A percentile compares a stretch with the other conserved stretches of the same genome.
These are phyloP conservation scores for Terana coerulea DNA, from an alignment of 768 basidiomycete species.

Conservation along the genomic window DNA sequence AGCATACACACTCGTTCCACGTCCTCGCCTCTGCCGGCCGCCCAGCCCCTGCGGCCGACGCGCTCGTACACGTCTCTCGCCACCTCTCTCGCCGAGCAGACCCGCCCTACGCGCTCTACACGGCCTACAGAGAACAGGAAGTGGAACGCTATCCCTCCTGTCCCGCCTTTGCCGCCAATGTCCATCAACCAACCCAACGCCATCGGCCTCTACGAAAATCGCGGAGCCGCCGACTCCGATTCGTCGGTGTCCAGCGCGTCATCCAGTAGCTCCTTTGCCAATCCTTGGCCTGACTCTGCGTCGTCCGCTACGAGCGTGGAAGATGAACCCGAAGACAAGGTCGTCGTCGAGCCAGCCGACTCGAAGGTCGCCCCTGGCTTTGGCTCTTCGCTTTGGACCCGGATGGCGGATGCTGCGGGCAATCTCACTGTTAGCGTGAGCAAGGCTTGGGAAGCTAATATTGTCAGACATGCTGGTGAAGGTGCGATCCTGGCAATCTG, in stretches of 20 bases:
- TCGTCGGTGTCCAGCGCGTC: not conserved
- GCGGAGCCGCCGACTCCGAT: not conserved
- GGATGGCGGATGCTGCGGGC: slow-evolving; percentile 50
- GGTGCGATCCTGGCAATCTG: slow-evolving; percentile 28
- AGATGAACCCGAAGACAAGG: slow-evolving; percentile 7
- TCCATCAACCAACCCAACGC: not conserved
- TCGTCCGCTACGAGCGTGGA: slow-evolving; percentile 10
- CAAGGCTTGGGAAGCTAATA: slow-evolving; percentile 50
- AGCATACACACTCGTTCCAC: not conserved
- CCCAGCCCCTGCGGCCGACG: slow-evolving; percentile 18
- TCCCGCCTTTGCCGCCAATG: not conserved
- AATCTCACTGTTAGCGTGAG: slow-evolving; percentile 53
- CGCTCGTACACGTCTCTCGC: slow-evolving; percentile 18
- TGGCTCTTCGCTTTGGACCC: slow-evolving; percentile 52
- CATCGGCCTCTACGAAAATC: not conserved
- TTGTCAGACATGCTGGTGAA: slow-evolving; percentile 41
- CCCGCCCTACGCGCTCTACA: slow-evolving; percentile 3
- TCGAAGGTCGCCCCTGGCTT: slow-evolving; percentile 25
- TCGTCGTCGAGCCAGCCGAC: not conserved
- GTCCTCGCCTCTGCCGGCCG: slow-evolving; percentile 6
- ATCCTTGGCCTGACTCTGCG: not conserved
- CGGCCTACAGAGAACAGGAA: no score
- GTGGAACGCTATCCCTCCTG: not conserved
- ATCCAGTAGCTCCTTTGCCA: not conserved
- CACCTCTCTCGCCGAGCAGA: slow-evolving; percentile 8